Conservation (phyloP, 208 protist genomes). For the Acanthamoeba culbertsoni region DNA sequence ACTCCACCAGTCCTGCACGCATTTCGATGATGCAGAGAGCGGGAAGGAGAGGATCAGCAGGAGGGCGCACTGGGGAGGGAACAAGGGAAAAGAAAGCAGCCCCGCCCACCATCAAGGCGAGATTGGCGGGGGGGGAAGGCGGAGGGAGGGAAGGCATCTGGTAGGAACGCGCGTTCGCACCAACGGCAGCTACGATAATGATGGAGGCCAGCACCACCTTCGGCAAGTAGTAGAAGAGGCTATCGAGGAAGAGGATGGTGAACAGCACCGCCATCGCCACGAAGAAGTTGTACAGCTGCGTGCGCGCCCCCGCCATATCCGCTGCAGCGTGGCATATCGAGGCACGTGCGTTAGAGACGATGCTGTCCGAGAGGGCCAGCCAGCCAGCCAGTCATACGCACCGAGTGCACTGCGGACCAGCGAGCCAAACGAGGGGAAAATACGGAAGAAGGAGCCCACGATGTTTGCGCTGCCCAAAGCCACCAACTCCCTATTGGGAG, state of each 20-base stretch:
- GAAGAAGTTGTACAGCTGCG: conserved; percentile 39
- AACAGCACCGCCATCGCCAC: neutral
- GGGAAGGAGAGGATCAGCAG: conserved; percentile 12
- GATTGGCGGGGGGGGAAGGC: conserved; percentile 2
- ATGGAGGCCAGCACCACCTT: conserved; percentile 66
- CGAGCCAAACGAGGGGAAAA: conserved; percentile 51
- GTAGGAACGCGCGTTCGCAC: neutral
- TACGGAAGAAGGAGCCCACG: conserved; percentile 68
- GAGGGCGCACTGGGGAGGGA: too few relatives aligned
- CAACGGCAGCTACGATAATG: conserved; percentile 66
- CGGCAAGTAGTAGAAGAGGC: conserved; percentile 66
- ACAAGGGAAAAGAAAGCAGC: too few relatives aligned
- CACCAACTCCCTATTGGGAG: conserved; percentile 60
- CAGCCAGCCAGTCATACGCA: neutral
- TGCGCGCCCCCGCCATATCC: conserved; percentile 54
- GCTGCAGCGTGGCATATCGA: conserved; percentile 66
- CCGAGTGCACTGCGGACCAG: conserved; percentile 59
- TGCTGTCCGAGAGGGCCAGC: conserved; percentile 11
- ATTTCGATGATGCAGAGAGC: neutral
- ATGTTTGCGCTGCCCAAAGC: conserved; percentile 69
- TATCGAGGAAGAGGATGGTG: conserved; percentile 36
- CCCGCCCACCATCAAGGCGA: conserved; percentile 23
- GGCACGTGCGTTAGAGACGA: too few relatives aligned
- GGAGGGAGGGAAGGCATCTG: too few relatives aligned
- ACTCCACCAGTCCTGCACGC: neutral